These are phyloP conservation scores for Daldinia vernicosa DNA, from an alignment of 495 filamentous ascomycete genomes.

Conservation along the genomic window DNA sequence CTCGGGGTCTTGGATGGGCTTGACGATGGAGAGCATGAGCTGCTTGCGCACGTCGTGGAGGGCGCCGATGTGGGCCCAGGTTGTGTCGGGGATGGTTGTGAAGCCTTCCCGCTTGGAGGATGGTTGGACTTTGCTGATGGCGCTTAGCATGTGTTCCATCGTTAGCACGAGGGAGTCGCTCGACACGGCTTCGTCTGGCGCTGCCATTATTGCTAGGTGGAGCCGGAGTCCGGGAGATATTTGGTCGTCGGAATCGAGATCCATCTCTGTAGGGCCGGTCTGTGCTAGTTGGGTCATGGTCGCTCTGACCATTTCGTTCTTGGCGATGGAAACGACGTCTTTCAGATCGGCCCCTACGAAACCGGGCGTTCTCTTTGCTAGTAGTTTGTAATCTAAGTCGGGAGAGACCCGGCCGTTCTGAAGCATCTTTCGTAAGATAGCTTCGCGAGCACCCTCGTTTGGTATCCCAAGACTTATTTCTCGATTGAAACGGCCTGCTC, in stretches of 20 bases:
- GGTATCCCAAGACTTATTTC: slow-evolving; percentile 98
- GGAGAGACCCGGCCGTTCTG: slow-evolving; percentile 71
- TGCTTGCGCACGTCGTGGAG: slow-evolving; percentile 80
- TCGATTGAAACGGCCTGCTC: slow-evolving; percentile 87
- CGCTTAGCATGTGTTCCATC: slow-evolving; percentile 56
- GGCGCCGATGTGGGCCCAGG: slow-evolving; percentile 92
- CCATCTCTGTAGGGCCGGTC: slow-evolving; percentile 31
- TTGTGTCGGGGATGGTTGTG: slow-evolving; percentile 95
- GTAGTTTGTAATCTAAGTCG: slow-evolving; percentile 77
- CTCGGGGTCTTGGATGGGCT: slow-evolving; percentile 87
- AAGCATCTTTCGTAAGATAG: slow-evolving; percentile 82
- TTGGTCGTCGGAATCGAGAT: slow-evolving; percentile 37
- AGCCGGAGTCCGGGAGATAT: slow-evolving; percentile 36
- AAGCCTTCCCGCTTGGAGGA: slow-evolving; percentile 96
- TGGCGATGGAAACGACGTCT: slow-evolving; percentile 78
- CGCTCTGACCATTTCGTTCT: slow-evolving; percentile 70
- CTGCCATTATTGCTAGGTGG: slow-evolving; percentile 39
- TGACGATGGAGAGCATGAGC: slow-evolving; percentile 86
- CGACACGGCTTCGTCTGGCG: slow-evolving; percentile 51
- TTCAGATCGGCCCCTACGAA: slow-evolving; percentile 96
- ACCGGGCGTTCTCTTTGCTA: slow-evolving; percentile 90
- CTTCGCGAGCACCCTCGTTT: slow-evolving; percentile 81
- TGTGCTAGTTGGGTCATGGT: slow-evolving; percentile 57
- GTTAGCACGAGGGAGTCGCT: slow-evolving; percentile 57
- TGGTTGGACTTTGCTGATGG: slow-evolving; percentile 86